Evolutionary conservation across 2,329 filamentous ascomycete genomes (phyloP).

Genomic region (Xylariomycetidae sp.): DNA sequence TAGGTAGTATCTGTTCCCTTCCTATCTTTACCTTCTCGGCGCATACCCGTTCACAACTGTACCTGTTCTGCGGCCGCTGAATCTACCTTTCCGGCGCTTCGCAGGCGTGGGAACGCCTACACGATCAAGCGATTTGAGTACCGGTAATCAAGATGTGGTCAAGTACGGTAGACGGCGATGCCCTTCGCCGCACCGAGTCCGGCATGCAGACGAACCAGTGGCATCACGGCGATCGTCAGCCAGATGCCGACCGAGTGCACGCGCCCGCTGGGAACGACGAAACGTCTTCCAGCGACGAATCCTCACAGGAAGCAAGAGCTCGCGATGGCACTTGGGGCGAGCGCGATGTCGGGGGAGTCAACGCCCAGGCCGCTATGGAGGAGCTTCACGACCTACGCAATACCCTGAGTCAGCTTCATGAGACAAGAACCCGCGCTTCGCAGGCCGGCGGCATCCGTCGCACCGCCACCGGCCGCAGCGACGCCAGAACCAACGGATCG

Average conservation of each 20-base stretch:
- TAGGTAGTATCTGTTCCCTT: too few relatives aligned
- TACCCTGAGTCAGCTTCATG: conserved; percentile 29
- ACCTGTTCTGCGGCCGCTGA: too few relatives aligned
- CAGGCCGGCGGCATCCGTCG: conserved; percentile 18
- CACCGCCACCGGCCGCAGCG: neutral
- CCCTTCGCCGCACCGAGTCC: conserved; percentile 27
- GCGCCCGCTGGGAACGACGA: conserved; percentile 7
- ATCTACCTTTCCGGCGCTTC: too few relatives aligned
- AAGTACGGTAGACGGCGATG: conserved; percentile 24
- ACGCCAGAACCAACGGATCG: conserved; percentile 2
- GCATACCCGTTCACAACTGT: too few relatives aligned
- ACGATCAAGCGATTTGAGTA: too few relatives aligned
- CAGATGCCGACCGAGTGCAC: conserved; percentile 9
- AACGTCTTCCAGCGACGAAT: conserved; percentile 3
- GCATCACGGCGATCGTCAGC: conserved; percentile 17
- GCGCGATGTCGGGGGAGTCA: conserved; percentile 28
- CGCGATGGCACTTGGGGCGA: conserved; percentile 32
- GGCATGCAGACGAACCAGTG: conserved; percentile 19
- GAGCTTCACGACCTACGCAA: conserved; percentile 30
- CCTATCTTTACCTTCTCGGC: too few relatives aligned
- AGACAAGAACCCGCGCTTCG: conserved; percentile 29
- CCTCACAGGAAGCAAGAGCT: conserved; percentile 3
- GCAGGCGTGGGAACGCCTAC: too few relatives aligned
- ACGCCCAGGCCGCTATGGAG: conserved; percentile 27
- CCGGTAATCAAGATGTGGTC: conserved; percentile 26